A percentile compares a stretch with the other conserved stretches of the same genome.
Evolutionary conservation across 2,329 filamentous ascomycete genomes (phyloP).

Genomic region (Fulvia fulva): DNA sequence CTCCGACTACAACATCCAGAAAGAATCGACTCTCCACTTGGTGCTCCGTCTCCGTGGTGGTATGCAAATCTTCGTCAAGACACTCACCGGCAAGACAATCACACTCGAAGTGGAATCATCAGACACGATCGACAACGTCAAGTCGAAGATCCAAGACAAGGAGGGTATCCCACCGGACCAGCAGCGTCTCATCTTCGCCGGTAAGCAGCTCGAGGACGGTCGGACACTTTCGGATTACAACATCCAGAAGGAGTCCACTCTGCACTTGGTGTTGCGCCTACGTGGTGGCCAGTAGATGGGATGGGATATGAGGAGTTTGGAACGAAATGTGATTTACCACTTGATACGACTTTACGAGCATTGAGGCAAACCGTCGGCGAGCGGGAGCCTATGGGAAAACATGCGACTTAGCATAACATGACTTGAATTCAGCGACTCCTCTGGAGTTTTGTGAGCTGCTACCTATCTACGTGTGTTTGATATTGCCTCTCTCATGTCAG

Average conservation of each 20-base stretch:
- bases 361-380: slow-evolving; percentile 5
- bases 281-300: slow-evolving; percentile 81
- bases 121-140: slow-evolving; percentile 99
- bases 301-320: slow-evolving; percentile 92
- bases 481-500: no score
- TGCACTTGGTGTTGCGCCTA: slow-evolving; percentile 95
- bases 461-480: background rate
- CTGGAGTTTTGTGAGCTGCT: background rate
- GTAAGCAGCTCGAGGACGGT: slow-evolving; percentile 99
- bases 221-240: slow-evolving; percentile 99
- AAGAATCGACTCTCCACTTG: slow-evolving; percentile 97
- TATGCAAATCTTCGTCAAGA: slow-evolving; percentile 57
- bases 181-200: slow-evolving; percentile 99
- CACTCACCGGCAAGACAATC: slow-evolving; percentile 99
- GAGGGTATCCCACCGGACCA: slow-evolving; percentile 99
- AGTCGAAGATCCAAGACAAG: slow-evolving; percentile 98
- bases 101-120: slow-evolving; percentile 99
- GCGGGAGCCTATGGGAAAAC: slow-evolving; percentile 3
- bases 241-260: slow-evolving; percentile 99
- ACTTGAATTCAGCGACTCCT: slow-evolving; percentile 4
- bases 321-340: slow-evolving; percentile 30
- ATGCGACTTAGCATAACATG: slow-evolving; percentile 1
- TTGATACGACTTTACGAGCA: slow-evolving; percentile 13
- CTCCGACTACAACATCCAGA: slow-evolving; percentile 99
- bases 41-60: slow-evolving; percentile 98